Conservation (phyloP, 1,139 yeast species). For the Hyphopichia buzzinii region DNA sequence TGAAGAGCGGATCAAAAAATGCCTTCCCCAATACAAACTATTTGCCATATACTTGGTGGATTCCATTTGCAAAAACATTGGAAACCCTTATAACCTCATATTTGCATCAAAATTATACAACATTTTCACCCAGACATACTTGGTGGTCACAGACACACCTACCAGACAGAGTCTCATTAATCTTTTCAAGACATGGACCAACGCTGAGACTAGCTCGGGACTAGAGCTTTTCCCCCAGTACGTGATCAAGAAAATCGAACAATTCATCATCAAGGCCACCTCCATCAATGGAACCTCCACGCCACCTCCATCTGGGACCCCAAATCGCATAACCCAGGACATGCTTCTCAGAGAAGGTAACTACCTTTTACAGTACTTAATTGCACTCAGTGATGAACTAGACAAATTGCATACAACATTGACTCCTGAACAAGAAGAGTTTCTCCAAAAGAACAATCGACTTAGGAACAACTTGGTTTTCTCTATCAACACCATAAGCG, state of each 20-base stretch:
- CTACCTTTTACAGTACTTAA: constrained; percentile 29
- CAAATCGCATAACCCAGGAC: constrained; percentile 23
- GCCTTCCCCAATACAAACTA: constrained; percentile 41
- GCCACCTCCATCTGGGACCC: constrained; percentile 7
- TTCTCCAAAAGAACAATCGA: constrained; percentile 14
- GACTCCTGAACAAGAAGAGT: constrained; percentile 10
- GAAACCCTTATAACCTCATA: constrained; percentile 42
- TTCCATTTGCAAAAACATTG: constrained; percentile 42
- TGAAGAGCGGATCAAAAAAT: constrained; percentile 34
- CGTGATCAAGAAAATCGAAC: constrained; percentile 32
- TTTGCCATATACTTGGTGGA: constrained; percentile 40
- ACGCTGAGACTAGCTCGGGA: constrained; percentile 32
- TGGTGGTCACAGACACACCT: constrained; percentile 37
- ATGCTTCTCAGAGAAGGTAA: constrained; percentile 33
- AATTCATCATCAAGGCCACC: constrained; percentile 42
- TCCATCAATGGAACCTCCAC: constrained; percentile 11
- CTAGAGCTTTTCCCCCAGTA: constrained; percentile 33
- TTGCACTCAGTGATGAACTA: constrained; percentile 18
- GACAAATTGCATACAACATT: constrained; percentile 12
- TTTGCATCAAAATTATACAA: constrained; percentile 34
- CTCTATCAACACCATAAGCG: constrained; percentile 33
- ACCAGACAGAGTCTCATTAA: constrained; percentile 39
- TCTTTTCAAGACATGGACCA: constrained; percentile 41
- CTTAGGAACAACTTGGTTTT: constrained; percentile 31
- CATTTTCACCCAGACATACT: constrained; percentile 38